These are phyloP conservation scores for Mycena galopus DNA, from an alignment of 768 basidiomycete species.

Conservation along the genomic window DNA sequence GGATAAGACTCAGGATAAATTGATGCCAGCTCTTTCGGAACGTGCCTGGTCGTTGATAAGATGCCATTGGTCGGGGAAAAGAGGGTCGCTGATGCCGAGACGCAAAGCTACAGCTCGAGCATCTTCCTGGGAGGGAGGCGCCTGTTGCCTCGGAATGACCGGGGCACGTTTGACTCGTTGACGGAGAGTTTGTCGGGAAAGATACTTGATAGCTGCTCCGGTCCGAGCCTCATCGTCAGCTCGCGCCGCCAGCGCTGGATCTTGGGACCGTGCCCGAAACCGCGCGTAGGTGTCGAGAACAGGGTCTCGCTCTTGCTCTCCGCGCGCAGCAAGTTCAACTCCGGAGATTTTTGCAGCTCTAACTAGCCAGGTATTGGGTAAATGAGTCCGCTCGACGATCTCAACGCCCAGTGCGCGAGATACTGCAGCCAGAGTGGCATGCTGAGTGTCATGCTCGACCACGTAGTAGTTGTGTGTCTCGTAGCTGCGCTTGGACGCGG, in stretches of 20 bases:
- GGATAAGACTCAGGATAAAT: too few relatives aligned
- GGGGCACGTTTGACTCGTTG: conserved; percentile 83
- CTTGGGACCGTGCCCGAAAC: conserved; percentile 48
- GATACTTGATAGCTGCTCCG: conserved; percentile 63
- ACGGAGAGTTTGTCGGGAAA: conserved; percentile 73
- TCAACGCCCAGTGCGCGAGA: conserved; percentile 78
- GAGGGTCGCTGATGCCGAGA: conserved; percentile 78
- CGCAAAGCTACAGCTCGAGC: conserved; percentile 31
- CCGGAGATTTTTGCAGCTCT: conserved; percentile 59
- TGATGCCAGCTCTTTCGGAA: too few relatives aligned
- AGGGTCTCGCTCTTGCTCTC: conserved; percentile 53
- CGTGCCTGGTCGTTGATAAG: conserved; percentile 87
- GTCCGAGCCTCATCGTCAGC: conserved; percentile 49
- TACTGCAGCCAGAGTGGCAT: conserved; percentile 71
- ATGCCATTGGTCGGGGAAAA: conserved; percentile 93
- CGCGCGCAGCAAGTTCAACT: conserved; percentile 45
- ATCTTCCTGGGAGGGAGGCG: neutral
- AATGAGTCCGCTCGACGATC: conserved; percentile 88
- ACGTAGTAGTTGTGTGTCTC: conserved; percentile 86
- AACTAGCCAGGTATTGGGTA: conserved; percentile 87
- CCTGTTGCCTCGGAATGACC: conserved; percentile 51
- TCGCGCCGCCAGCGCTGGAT: conserved; percentile 51
- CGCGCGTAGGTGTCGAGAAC: conserved; percentile 64
- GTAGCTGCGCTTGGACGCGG: conserved; percentile 62
- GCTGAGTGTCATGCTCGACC: conserved; percentile 70